These are phyloP conservation scores for Diplodia seriata DNA, from an alignment of 2,329 filamentous ascomycete species.

Conservation along the genomic window DNA sequence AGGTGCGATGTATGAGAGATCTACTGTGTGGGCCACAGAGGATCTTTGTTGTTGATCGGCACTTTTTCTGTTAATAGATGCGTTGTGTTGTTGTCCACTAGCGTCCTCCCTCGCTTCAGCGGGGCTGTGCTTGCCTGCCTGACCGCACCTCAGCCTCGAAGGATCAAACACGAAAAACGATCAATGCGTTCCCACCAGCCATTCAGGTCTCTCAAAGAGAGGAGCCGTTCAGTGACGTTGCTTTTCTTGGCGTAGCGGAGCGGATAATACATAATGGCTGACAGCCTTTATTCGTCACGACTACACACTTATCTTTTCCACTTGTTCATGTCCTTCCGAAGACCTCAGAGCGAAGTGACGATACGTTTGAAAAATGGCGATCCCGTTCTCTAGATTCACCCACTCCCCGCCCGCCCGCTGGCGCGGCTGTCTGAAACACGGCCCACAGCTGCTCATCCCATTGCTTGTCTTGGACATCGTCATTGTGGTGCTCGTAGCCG, in stretches of 20 bases:
- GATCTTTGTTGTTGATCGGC: not conserved
- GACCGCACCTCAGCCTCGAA: constrained; percentile 14
- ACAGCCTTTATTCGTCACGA: not conserved
- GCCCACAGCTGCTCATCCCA: not conserved
- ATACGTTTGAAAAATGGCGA: not conserved
- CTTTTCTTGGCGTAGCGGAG: not conserved
- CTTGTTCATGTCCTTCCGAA: not conserved
- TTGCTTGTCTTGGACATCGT: constrained; percentile 1
- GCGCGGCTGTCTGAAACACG: not conserved
- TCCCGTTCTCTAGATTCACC: constrained; percentile 12
- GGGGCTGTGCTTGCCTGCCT: constrained; percentile 13
- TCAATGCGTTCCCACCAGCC: not conserved
- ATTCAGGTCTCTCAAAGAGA: not conserved
- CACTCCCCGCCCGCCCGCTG: constrained; percentile 13
- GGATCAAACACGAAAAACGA: constrained; percentile 12
- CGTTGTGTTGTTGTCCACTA: not conserved
- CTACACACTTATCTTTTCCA: not conserved
- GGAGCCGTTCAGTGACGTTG: not conserved
- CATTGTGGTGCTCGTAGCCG: constrained; percentile 3
- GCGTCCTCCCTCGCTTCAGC: not conserved
- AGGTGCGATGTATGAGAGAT: not conserved
- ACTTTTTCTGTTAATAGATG: not conserved
- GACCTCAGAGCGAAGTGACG: not conserved
- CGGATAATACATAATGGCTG: not conserved
- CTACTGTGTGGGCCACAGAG: not conserved